Evolutionary conservation across 139 green algal genomes (phyloP), one percentile per base, ranked within the genome.

Genomic region (Spirogloea muscicola): DNA sequence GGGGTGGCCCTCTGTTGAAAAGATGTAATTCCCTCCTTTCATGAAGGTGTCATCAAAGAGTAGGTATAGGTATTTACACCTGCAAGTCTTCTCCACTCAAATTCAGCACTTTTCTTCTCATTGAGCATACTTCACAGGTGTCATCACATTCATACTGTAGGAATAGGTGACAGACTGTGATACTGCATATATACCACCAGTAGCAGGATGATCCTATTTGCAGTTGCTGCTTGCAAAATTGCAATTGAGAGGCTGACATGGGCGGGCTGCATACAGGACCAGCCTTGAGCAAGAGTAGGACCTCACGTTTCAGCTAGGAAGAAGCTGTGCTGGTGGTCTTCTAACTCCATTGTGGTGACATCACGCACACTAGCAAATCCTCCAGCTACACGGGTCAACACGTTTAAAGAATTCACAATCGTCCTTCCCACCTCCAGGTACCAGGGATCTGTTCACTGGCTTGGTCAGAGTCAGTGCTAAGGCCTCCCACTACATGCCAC

Each of bases 251-350:
- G 7, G 3, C 5, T 6, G 16, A 29, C 43, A 21, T 31, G 21
- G 46, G 21, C 21, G 21, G 21, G 21, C 46, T 31, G 21, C 21
- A 31, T 21, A 31, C 21, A 31, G 46, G 46, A 55, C 2, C n/a
- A n/a, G n/a, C n/a, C n/a, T n/a, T n/a, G n/a, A n/a, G n/a, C n/a
- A n/a, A n/a, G 31, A 25, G 37, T 2, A 31, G 43, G 38, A 1
- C 29, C 3, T 2, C 33, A 44, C 0, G 92, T 96, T 64, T 97
- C 92, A 0, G 82, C 80, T 33, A 98, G 82, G 51, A 97, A 96
- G 84, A 94, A 97, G 37, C 60, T 86, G 79, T 97, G 89, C 89
- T 93, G 92, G 25, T 88, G 83, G 79, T 97, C 91, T 34, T 87
- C 82, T 48, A 90, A 76, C 49, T 77, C 39, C n/a, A 61, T 34